Evolutionary conservation across 106 monocot genomes (phyloP).

Genomic region (Ottelia alismoides): DNA sequence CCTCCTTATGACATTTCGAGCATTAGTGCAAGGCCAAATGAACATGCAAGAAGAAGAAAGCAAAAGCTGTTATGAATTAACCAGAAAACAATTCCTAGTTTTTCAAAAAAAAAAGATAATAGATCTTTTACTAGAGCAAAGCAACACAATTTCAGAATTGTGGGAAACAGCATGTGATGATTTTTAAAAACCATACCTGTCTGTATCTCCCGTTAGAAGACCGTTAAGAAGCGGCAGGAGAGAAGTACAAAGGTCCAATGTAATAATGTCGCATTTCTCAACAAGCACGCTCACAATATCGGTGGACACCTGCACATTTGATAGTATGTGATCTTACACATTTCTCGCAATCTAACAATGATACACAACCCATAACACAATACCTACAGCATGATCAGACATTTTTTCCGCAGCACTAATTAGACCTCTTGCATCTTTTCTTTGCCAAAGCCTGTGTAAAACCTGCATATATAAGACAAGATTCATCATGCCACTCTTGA

Average conservation of each 20-base stretch:
- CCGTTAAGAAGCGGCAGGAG: constrained; percentile 42
- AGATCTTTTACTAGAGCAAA: too few relatives aligned
- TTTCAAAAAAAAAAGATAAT: too few relatives aligned
- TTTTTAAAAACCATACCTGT: constrained; percentile 75
- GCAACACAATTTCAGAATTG: too few relatives aligned
- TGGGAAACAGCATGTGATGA: too few relatives aligned
- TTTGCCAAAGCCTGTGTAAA: constrained; percentile 61
- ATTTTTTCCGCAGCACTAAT: constrained; percentile 74
- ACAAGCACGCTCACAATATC: constrained; percentile 51
- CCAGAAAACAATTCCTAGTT: too few relatives aligned
- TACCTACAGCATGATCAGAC: constrained; percentile 87
- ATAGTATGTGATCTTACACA: too few relatives aligned
- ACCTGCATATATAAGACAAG: constrained; percentile 57
- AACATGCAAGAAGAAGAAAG: too few relatives aligned
- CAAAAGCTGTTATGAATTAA: too few relatives aligned
- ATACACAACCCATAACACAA: neutral
- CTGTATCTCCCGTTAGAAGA: constrained; percentile 70
- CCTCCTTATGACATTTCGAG: too few relatives aligned
- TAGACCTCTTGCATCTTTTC: constrained; percentile 68
- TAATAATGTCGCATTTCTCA: constrained; percentile 42
- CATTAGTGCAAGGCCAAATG: too few relatives aligned
- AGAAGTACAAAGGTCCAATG: constrained; percentile 48
- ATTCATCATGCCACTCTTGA: too few relatives aligned
- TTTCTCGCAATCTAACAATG: too few relatives aligned
- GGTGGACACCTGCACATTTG: constrained; percentile 36